Conservation (phyloP, 2,329 filamentous ascomycete species). For the Xylaria sp. region DNA sequence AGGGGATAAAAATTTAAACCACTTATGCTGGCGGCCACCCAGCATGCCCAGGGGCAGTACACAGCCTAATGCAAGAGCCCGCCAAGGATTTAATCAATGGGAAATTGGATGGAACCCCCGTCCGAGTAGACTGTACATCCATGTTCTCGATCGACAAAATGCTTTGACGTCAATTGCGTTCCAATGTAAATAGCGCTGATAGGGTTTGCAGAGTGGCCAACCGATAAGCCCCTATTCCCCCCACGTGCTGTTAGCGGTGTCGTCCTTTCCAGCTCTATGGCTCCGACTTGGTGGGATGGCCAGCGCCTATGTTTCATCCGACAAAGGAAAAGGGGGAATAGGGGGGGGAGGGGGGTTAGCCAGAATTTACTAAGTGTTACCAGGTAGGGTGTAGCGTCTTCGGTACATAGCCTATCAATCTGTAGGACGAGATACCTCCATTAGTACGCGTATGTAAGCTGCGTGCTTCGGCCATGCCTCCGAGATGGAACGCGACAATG, state of each 20-base stretch:
- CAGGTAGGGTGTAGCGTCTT: neutral
- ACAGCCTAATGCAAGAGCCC: slow-evolving; percentile 22
- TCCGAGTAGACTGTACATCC: neutral
- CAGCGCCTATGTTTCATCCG: slow-evolving; percentile 20
- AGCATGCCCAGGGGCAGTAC: neutral
- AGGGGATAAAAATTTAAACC: slow-evolving; percentile 24
- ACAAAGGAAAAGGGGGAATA: neutral
- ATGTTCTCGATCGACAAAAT: slow-evolving; percentile 19
- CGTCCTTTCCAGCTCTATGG: neutral
- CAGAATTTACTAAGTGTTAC: neutral
- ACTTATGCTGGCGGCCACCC: slow-evolving; percentile 28
- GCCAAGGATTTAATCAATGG: slow-evolving; percentile 38
- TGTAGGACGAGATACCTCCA: neutral
- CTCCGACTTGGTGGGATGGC: slow-evolving; percentile 1
- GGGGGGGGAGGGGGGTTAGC: slow-evolving; percentile 4
- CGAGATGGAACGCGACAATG: neutral
- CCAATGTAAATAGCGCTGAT: slow-evolving; percentile 10
- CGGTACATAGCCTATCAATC: neutral
- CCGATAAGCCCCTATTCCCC: slow-evolving; percentile 38
- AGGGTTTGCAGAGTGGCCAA: slow-evolving; percentile 17
- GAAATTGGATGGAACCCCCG: slow-evolving; percentile 38
- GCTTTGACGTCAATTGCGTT: slow-evolving; percentile 26
- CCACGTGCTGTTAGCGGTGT: slow-evolving; percentile 32
- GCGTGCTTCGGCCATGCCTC: slow-evolving; percentile 10
- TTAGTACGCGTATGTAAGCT: slow-evolving; percentile 4